Evolutionary conservation across 2,329 filamentous ascomycete genomes (phyloP), one percentile per base, ranked within the genome.

Genomic region (Nemania sp.): DNA sequence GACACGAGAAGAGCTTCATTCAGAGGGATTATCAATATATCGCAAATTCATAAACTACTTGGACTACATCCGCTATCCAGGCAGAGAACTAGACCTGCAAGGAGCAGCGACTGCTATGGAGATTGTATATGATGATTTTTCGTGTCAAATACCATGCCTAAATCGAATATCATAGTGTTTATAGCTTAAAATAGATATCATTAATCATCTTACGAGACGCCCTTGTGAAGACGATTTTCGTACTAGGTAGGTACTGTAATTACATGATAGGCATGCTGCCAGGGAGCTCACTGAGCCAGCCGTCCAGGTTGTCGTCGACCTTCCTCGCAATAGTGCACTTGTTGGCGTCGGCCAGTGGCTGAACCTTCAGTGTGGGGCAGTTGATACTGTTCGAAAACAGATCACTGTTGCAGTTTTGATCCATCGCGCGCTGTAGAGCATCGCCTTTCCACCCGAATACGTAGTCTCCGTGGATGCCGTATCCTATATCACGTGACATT

Each of bases 371-470:
- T 3, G 64, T 66, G 19, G 53, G 45, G 56, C 67, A 69, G 48
- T 65, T 67, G 53, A 68, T 66, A 7, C 34, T n/a, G 63, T 66
- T 66, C 12, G 61, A 52, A 44, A 67, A 66, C 5, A 66, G 59
- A 43, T 67, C 64, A 24, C 57, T 61, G 57, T 70, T 70, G 64
- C 73, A 75, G 47, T 65, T 63, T 36, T 57, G 52, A 48, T 70
- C 67, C 60, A 71, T 66, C 8, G 69, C 68, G 5, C 65, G 66
- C 61, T 75, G 73, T 34, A 75, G 66, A 1, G 71, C 62, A 47
- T 75, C 70, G 46, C 71, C 72, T 56, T 74, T 71, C 72, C 72
- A 74, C 7, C 72, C 72, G 49, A 74, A 74, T 1, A 75, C 64
- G 51, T 74, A 75, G 51, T 75, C 73, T 6, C 68, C 72, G 53